A percentile compares a stretch with the other conserved stretches of the same genome.
Conservation (phyloP, 257 asterid genomes). For the Nicotiana noctiflora region DNA sequence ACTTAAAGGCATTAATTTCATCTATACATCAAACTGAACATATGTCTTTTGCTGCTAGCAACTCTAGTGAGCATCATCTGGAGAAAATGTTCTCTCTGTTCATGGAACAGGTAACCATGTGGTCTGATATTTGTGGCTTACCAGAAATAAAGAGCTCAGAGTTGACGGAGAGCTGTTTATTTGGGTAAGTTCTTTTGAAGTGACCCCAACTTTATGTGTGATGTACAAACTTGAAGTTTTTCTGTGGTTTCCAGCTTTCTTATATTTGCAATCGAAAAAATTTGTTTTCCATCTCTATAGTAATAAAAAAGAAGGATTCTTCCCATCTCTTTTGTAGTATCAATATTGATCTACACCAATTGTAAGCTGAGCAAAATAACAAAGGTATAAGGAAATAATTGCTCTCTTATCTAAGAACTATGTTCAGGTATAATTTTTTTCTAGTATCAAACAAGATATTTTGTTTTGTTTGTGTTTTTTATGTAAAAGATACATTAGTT, state of each 20-base stretch:
- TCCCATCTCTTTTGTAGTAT: background rate
- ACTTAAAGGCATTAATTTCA: constrained; percentile 60
- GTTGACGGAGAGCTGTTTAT: constrained; percentile 65
- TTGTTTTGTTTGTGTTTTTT: background rate
- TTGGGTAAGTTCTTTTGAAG: constrained; percentile 42
- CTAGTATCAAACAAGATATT: background rate
- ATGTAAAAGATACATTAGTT: background rate
- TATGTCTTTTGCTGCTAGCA: constrained; percentile 27
- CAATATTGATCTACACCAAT: background rate
- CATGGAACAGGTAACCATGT: constrained; percentile 79
- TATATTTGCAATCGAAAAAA: background rate
- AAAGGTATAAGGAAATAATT: background rate
- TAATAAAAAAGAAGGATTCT: background rate
- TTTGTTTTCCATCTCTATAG: background rate
- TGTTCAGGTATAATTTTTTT: background rate
- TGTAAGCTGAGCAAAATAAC: background rate
- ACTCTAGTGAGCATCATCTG: constrained; percentile 51
- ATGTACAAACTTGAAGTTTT: background rate
- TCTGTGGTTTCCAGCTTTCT: background rate
- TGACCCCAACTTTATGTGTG: background rate
- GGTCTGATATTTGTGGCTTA: constrained; percentile 82
- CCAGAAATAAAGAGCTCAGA: constrained; percentile 77
- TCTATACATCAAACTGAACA: constrained; percentile 41
- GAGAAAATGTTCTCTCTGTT: constrained; percentile 82
- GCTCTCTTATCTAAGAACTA: background rate